These are phyloP conservation scores for Leccinum variicolor DNA, from an alignment of 768 basidiomycete species.

Conservation along the genomic window DNA sequence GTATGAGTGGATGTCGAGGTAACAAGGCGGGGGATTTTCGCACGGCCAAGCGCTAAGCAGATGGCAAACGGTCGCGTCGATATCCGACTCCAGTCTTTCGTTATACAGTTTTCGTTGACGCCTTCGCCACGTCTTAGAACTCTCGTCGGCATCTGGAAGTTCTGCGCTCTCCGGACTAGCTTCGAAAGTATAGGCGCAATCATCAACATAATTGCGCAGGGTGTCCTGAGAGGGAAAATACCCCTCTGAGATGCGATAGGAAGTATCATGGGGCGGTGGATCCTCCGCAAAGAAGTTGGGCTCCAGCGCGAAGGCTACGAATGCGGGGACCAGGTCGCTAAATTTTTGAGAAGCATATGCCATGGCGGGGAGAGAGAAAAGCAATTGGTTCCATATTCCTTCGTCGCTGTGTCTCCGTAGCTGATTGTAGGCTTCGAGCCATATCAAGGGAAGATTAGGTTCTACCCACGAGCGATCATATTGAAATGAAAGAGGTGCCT, in stretches of 20 bases:
- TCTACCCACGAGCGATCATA: conserved; percentile 31
- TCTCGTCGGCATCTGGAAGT: not conserved
- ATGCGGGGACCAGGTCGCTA: conserved; percentile 19
- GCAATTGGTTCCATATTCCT: conserved; percentile 17
- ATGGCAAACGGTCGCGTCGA: not conserved
- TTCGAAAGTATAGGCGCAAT: conserved; percentile 1
- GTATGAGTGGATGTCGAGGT: conserved; percentile 1
- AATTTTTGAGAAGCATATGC: conserved; percentile 21
- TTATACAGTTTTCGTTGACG: conserved; percentile 11
- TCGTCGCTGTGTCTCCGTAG: conserved; percentile 12
- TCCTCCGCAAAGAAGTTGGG: conserved; percentile 2
- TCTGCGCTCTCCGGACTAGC: conserved; percentile 11
- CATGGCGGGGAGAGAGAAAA: conserved; percentile 34
- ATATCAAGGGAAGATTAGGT: conserved; percentile 16
- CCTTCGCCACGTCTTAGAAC: not conserved
- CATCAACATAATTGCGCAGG: not conserved
- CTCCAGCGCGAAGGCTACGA: conserved; percentile 31
- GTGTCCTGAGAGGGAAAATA: not conserved
- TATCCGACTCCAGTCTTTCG: conserved; percentile 5
- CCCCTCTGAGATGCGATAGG: conserved; percentile 11
- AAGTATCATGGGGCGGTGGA: conserved; percentile 16
- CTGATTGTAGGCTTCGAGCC: conserved; percentile 29
- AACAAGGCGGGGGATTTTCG: conserved; percentile 7
- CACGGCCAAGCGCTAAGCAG: conserved; percentile 19
- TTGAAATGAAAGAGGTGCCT: conserved; percentile 7